A percentile compares a stretch with the other conserved stretches of the same genome.
Conservation (phyloP, 768 basidiomycete species). For the Podaxis mareebaensis region DNA sequence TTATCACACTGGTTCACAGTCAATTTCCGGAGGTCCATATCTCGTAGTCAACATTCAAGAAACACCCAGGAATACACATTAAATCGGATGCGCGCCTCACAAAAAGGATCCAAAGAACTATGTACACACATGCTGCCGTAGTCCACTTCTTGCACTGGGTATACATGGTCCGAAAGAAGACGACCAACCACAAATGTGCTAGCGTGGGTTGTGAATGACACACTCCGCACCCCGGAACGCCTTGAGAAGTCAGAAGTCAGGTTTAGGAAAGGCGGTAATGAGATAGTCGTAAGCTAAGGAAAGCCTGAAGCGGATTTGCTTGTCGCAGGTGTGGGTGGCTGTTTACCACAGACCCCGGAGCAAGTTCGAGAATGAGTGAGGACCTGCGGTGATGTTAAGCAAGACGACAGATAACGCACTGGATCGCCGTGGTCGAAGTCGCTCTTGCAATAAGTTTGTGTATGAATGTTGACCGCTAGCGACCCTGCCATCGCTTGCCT, state of each 20-base stretch:
- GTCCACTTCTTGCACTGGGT: not conserved
- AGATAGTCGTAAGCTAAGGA: constrained; percentile 5
- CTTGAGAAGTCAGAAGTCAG: constrained; percentile 6
- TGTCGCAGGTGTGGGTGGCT: constrained; percentile 1
- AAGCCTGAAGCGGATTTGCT: not conserved
- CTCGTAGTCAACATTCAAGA: not conserved
- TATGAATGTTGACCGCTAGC: constrained; percentile 33
- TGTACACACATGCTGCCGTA: not conserved
- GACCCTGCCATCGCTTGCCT: constrained; percentile 13
- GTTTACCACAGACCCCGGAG: not conserved
- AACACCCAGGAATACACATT: not conserved
- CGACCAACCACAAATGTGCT: not conserved
- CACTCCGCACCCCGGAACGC: constrained; percentile 11
- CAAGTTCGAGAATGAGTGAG: not conserved
- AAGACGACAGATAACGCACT: constrained; percentile 16
- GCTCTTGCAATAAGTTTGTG: constrained; percentile 32
- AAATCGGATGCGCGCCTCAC: not conserved
- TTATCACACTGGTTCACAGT: not conserved
- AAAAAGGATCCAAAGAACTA: not conserved
- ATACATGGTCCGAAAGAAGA: constrained; percentile 9
- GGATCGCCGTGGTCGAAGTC: constrained; percentile 30
- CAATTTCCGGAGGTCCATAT: not conserved
- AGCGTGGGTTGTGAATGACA: not conserved
- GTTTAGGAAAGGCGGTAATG: not conserved
- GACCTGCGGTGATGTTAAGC: not conserved